Evolutionary conservation across 345 rosid genomes (phyloP).

Genomic region (Pistacia vera): DNA sequence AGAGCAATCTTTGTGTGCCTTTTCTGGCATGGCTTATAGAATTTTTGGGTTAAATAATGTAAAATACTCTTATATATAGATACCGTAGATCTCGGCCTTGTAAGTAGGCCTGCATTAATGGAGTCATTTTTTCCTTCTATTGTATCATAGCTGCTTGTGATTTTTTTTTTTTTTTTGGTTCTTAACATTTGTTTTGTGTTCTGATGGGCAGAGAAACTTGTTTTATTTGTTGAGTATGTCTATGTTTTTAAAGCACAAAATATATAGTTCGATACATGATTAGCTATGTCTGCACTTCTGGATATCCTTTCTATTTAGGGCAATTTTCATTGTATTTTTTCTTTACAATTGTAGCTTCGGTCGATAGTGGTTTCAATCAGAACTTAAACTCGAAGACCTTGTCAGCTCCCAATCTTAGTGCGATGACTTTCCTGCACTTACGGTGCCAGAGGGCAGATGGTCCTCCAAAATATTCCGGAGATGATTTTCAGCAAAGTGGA

Average conservation of each 20-base stretch:
- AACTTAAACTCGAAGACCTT: slow-evolving; percentile 65
- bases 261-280: background rate
- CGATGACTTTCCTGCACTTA: slow-evolving; percentile 84
- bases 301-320: background rate
- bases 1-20: slow-evolving; percentile 32
- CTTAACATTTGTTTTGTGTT: background rate
- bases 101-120: slow-evolving; percentile 6
- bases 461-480: slow-evolving; percentile 64
- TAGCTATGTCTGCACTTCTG: slow-evolving; percentile 1
- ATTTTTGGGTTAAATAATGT: slow-evolving; percentile 18
- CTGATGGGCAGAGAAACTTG: background rate
- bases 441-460: slow-evolving; percentile 57
- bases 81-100: slow-evolving; percentile 14
- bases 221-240: background rate
- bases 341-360: slow-evolving; percentile 72
- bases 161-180: background rate
- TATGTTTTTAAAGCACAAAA: background rate
- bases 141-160: background rate
- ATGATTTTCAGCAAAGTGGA: slow-evolving; percentile 66
- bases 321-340: slow-evolving; percentile 26
- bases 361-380: slow-evolving; percentile 77
- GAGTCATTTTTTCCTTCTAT: background rate
- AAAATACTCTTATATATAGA: slow-evolving; percentile 14
- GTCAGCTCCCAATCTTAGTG: slow-evolving; percentile 72
- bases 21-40: slow-evolving; percentile 30